Conservation (phyloP, 768 basidiomycete species). For the Amanita thiersii region DNA sequence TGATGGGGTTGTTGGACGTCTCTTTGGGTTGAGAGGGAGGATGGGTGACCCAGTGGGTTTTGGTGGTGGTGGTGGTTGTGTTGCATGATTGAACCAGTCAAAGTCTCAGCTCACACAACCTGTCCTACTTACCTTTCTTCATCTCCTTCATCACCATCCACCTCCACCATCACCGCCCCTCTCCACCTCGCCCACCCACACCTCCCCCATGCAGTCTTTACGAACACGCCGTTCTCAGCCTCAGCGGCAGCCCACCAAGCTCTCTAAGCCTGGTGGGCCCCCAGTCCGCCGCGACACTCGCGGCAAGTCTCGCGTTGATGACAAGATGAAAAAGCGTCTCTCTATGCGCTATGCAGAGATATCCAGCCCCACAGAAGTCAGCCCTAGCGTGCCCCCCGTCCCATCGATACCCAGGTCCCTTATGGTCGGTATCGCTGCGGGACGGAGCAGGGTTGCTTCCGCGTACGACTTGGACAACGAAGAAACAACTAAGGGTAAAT, state of each 20-base stretch:
- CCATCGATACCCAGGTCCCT: conserved; percentile 46
- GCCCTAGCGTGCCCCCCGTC: conserved; percentile 37
- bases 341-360: conserved; percentile 91
- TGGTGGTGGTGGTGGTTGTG: no score
- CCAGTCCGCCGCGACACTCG: conserved; percentile 33
- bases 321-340: conserved; percentile 96
- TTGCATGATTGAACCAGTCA: no score
- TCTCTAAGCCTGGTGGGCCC: conserved; percentile 22
- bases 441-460: conserved; percentile 12
- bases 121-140: no score
- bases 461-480: conserved; percentile 29
- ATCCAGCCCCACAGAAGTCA: conserved; percentile 53
- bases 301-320: conserved; percentile 53
- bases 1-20: not conserved
- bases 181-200: not conserved
- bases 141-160: no score
- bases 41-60: no score
- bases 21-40: not conserved
- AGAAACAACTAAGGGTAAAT: conserved; percentile 32
- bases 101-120: no score
- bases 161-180: not conserved
- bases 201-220: conserved; percentile 41
- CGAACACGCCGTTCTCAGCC: conserved; percentile 45
- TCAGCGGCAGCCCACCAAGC: conserved; percentile 23
- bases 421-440: conserved; percentile 16